Conservation (phyloP, 2,329 filamentous ascomycete species). For the Fusarium oxysporum region DNA sequence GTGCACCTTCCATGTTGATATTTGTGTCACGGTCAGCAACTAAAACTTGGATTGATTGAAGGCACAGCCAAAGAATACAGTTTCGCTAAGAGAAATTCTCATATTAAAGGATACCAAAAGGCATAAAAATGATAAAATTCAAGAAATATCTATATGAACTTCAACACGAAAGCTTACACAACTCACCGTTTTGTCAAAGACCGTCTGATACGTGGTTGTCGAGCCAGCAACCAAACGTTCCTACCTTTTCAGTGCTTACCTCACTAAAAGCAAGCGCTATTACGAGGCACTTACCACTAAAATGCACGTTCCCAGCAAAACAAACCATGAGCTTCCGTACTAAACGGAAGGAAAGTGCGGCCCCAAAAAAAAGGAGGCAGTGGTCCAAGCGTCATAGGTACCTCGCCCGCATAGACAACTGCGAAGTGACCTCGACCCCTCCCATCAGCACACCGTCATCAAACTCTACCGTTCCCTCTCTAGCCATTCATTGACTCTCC, state of each 20-base stretch:
- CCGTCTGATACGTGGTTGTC: slow-evolving; percentile 27
- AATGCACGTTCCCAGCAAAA: neutral
- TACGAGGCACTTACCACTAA: slow-evolving; percentile 1
- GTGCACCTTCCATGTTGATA: slow-evolving; percentile 5
- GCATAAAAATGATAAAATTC: neutral
- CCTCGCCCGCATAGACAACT: slow-evolving; percentile 28
- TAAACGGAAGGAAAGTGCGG: slow-evolving; percentile 1
- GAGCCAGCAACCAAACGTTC: slow-evolving; percentile 14
- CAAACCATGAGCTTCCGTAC: neutral
- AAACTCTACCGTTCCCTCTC: slow-evolving; percentile 30
- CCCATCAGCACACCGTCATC: slow-evolving; percentile 43
- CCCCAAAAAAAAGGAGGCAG: slow-evolving; percentile 47
- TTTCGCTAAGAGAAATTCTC: neutral
- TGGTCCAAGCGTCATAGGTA: slow-evolving; percentile 49
- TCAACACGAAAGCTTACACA: neutral
- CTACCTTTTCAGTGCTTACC: neutral
- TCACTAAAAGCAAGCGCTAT: slow-evolving; percentile 1
- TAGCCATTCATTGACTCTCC: slow-evolving; percentile 34
- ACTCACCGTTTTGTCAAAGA: neutral
- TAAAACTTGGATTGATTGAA: neutral
- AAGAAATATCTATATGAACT: neutral
- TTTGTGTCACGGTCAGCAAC: neutral
- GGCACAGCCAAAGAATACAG: neutral
- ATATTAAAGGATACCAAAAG: neutral
- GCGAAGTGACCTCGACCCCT: slow-evolving; percentile 44